Base-by-base conservation (phyloP, 1,284 basidiomycete genomes). In the Ganoderma resinaceum region DNA sequence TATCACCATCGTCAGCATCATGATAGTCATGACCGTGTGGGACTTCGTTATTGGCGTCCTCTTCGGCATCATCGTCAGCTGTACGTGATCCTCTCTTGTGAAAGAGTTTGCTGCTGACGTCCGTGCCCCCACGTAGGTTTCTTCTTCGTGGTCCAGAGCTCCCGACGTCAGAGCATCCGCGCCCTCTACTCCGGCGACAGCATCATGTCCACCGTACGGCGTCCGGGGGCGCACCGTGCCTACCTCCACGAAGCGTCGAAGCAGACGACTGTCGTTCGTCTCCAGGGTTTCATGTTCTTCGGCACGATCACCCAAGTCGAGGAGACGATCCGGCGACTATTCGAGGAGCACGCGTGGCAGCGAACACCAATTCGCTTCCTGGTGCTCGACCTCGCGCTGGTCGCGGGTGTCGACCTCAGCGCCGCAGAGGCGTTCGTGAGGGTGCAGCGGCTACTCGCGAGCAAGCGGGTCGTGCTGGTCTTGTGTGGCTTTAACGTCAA, bases 221-320 rank as follows among this genome's bases (percentile, higher is more conserved):
- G 97, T 46, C 97, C 97, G 1, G 91, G 90, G 68, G 87, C 91
- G 2, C 97, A 99, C 77, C 87, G 95, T 14, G 91, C 91, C 2
- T 99, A 98, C 80, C 89, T 99, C 52, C 91, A 93, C 31, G 91
- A 95, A 71, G 95, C 97, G 26, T 95, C 97, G 6, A 92, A 90
- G 70, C 96, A 99, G 81, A 98, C 96, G 0, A 92, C 93, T 40
- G 91, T 99, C 65, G 84, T 98, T 75, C 91, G 94, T 72, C 81
- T 99, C 8, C 97, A 99, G 85, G 95, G 94, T 0, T 96, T 95
- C 82, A 84, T 99, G 43, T 99, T 99, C 87, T 99, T 99, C 79
- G 97, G 98, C 5, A 98, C 96, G 0, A 97, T 98, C 75, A 87
- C 92, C 0, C 85, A 91, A 55, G 95, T 98, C 67, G 96, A 98